Evolutionary conservation across 1,284 basidiomycete species (phyloP), one percentile per base, ranked within the genome.

Genomic region (Trichosporon sp.): DNA sequence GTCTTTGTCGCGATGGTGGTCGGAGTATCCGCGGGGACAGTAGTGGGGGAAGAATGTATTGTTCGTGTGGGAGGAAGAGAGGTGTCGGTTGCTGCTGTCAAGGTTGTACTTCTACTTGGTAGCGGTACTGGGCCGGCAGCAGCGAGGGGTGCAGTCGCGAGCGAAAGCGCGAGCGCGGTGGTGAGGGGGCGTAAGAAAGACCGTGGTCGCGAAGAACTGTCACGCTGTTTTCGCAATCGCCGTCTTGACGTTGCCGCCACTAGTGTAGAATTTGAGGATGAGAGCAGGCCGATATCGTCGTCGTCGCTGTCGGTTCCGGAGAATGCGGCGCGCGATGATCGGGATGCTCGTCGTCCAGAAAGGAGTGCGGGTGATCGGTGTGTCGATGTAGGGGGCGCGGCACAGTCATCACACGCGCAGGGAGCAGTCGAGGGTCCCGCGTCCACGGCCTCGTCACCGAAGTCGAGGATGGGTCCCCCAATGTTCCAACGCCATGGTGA

Each of bases 381-480:
- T 27, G 23, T 15, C 2, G 42, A 18, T 60, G n/a, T 15, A n/a
- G 35, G 58, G 62, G n/a, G 66, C 13, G 32, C 7, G 31, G 27
- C 27, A n/a, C 62, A 32, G 21, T 60, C 65, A 53, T 42, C 56
- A 29, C 42, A 58, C 29, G 25, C 56, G n/a, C 35, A 35, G 15
- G n/a, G 29, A 25, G 13, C 13, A 21, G 27, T 62, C 18, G 31
- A 47, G 29, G 72, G 68, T 23, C 72, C 72, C 8, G 70, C 72
- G 9, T 73, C 70, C 32, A 67, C 67, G 42, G 66, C 70, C 27
- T 73, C 68, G 12, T 73, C 70, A 18, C 70, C 68, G 58, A 73
- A 73, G 65, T 73, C 72, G 29, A 67, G 71, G 65, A 73, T 73
- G 66, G 72, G 72, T 2, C 72, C 72, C 15, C 72, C 72, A 8